Evolutionary conservation across 345 rosid species (phyloP).

Genomic region (Moringa oleifera): DNA sequence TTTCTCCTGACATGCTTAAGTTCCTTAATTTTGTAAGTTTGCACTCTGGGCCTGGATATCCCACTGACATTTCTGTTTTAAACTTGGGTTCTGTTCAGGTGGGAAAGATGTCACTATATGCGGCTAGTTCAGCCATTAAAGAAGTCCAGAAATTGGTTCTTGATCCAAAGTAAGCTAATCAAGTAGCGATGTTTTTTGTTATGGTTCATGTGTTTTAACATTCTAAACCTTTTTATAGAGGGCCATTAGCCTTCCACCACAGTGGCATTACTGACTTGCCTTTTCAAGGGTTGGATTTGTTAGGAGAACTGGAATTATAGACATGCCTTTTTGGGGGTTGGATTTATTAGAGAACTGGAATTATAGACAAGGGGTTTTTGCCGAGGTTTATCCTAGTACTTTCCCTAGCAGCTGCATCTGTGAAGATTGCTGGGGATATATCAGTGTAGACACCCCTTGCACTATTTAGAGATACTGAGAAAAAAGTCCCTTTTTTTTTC

Average conservation of each 20-base stretch:
- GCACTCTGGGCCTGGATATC: slow-evolving; percentile 3
- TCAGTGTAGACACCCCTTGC: not conserved
- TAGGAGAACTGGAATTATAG: not conserved
- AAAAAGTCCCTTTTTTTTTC: no score
- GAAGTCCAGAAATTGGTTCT: slow-evolving; percentile 93
- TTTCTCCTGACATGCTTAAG: slow-evolving; percentile 2
- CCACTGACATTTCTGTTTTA: slow-evolving; percentile 11
- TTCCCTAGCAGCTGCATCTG: not conserved
- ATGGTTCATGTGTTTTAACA: not conserved
- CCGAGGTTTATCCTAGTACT: no score
- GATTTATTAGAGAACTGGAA: not conserved
- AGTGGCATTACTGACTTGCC: not conserved
- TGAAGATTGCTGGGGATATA: not conserved
- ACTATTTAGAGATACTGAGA: not conserved
- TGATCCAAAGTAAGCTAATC: slow-evolving; percentile 73
- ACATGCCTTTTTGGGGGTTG: not conserved
- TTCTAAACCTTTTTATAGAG: not conserved
- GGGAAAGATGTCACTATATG: slow-evolving; percentile 82
- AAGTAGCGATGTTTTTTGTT: not conserved
- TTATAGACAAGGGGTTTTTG: not conserved
- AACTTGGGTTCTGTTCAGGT: slow-evolving; percentile 45
- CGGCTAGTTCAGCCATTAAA: slow-evolving; percentile 96
- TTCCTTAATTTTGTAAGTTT: not conserved
- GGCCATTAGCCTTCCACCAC: not conserved
- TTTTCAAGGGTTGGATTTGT: not conserved